Conservation (phyloP, 2,329 filamentous ascomycete genomes). For the Trichoderma aggressivum region DNA sequence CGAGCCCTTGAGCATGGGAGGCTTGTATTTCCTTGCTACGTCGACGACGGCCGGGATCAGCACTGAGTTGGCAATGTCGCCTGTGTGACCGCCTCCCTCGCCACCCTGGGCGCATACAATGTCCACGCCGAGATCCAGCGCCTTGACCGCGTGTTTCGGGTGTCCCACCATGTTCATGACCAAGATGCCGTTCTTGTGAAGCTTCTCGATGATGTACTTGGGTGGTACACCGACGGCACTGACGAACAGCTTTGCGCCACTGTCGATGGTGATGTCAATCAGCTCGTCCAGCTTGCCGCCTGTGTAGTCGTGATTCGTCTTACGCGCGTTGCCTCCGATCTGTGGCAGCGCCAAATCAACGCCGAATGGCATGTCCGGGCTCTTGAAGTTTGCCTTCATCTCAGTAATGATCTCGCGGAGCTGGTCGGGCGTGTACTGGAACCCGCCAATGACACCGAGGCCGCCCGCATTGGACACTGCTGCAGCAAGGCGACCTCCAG, state of each 20-base stretch:
- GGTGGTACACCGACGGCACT: slow-evolving; percentile 86
- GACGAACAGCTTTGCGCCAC: slow-evolving; percentile 82
- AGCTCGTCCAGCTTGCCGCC: slow-evolving; percentile 83
- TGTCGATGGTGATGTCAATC: slow-evolving; percentile 79
- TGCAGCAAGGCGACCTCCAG: slow-evolving; percentile 72
- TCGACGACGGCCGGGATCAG: slow-evolving; percentile 85
- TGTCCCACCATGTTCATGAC: slow-evolving; percentile 98
- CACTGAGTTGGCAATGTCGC: slow-evolving; percentile 80
- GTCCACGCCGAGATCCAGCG: slow-evolving; percentile 80
- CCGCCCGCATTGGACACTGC: slow-evolving; percentile 88
- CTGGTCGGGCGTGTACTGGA: slow-evolving; percentile 69
- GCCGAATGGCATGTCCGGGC: slow-evolving; percentile 75
- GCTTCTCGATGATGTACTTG: slow-evolving; percentile 63
- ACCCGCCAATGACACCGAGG: slow-evolving; percentile 70
- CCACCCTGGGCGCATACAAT: slow-evolving; percentile 90
- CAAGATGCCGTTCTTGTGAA: slow-evolving; percentile 76
- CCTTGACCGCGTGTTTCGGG: slow-evolving; percentile 87
- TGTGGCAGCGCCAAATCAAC: slow-evolving; percentile 90
- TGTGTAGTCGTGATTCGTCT: slow-evolving; percentile 96
- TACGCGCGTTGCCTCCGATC: slow-evolving; percentile 76
- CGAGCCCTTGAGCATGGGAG: slow-evolving; percentile 63
- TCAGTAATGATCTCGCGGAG: slow-evolving; percentile 79
- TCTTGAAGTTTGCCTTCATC: slow-evolving; percentile 69
- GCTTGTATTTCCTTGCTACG: slow-evolving; percentile 69
- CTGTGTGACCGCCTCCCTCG: slow-evolving; percentile 91